Conservation (phyloP, 179 eudicot species). For the Camellia oleifera region DNA sequence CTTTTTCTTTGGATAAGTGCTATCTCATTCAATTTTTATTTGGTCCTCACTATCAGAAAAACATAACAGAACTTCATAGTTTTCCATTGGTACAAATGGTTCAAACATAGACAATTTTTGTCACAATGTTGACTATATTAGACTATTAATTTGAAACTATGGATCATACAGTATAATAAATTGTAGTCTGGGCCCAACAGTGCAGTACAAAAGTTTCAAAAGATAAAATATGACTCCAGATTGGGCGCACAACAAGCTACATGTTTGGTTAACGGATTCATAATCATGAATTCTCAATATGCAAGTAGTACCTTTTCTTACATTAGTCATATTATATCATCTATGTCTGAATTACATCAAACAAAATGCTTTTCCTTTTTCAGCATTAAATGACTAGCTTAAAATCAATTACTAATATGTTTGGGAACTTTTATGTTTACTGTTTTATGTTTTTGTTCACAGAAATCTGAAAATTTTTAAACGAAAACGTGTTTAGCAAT, state of each 20-base stretch:
- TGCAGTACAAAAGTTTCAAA: background rate
- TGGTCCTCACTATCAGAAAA: background rate
- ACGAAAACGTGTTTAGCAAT: no score
- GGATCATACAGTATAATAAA: no score
- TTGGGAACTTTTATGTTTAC: no score
- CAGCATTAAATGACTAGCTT: background rate
- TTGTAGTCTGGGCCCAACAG: no score
- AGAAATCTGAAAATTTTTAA: no score
- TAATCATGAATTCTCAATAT: background rate
- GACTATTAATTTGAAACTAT: no score
- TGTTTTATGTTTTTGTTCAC: no score
- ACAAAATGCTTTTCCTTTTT: background rate
- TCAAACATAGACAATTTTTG: background rate
- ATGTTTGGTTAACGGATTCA: background rate
- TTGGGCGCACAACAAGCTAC: background rate
- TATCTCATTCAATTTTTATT: background rate
- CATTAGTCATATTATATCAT: background rate
- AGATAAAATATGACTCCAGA: background rate
- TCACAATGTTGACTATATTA: background rate
- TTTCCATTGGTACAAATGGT: background rate
- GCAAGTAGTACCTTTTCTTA: background rate
- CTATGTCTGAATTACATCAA: background rate
- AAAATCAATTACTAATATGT: no score
- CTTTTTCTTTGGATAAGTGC: background rate
- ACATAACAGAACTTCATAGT: background rate